phyloP scores from a whole-genome alignment of 2,329 filamentous ascomycete genomes.

The Xylariaceae sp. region DNA sequence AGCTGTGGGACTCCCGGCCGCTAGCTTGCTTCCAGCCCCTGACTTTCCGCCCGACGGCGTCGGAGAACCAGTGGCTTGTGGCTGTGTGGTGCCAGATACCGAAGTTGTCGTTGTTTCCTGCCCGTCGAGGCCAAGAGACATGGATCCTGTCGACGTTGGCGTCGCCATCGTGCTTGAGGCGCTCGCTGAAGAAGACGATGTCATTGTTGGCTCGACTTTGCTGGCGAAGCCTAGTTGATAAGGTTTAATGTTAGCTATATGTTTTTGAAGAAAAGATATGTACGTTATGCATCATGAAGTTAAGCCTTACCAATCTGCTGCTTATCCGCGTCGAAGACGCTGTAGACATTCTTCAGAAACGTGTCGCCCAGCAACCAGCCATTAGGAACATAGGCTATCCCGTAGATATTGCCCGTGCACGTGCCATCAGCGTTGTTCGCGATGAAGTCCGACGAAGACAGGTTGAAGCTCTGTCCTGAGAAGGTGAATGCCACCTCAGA shows the following conservation, averaged over 20 bases:
- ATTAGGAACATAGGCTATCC: conserved; percentile 60
- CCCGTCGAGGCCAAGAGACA: conserved; percentile 28
- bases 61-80: conserved; percentile 17
- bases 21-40: conserved; percentile 23
- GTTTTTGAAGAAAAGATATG: not conserved
- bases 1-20: conserved; percentile 15
- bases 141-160: conserved; percentile 20
- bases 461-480: conserved; percentile 60
- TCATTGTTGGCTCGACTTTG: conserved; percentile 23
- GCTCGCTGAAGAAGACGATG: conserved; percentile 9
- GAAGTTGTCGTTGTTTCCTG: conserved; percentile 33
- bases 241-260: conserved; percentile 7
- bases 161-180: conserved; percentile 16
- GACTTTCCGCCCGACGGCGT: conserved; percentile 19
- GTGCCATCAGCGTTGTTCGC: conserved; percentile 40
- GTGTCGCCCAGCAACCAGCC: conserved; percentile 81
- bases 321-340: conserved; percentile 74
- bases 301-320: conserved; percentile 54
- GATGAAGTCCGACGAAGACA: conserved; percentile 71
- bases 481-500: conserved; percentile 62
- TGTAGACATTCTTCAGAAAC: conserved; percentile 87
- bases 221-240: conserved; percentile 40
- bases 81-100: conserved; percentile 12
- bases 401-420: conserved; percentile 72
- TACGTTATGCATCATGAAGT: not conserved